Evolutionary conservation across 2,329 filamentous ascomycete genomes (phyloP), one percentile per base, ranked within the genome.

Genomic region (Talaromyces sp.): DNA sequence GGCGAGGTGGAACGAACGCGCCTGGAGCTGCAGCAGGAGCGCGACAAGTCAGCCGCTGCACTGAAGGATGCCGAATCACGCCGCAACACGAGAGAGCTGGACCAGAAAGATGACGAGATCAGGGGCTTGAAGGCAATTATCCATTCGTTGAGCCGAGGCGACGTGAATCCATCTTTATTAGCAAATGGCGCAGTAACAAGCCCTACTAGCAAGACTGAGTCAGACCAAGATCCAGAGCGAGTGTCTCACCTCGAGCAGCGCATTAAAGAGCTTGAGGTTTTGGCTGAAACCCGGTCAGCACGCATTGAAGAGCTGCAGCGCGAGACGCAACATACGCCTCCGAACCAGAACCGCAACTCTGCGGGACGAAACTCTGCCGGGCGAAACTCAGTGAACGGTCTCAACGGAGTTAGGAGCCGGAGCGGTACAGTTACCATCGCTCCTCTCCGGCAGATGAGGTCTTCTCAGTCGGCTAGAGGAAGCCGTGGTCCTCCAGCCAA

Each of bases 51-150:
- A 5, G 86, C 86, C 1, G 84, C 84, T 13, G 81, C 81, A 3
- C 71, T 85, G 60, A 86, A 84, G 66, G 83, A 82, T 29, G 79
- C 76, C 11, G 80, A 80, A 55, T 71, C 69, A 9, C 68, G 72
- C 17, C 69, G 70, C 26, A 74, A 80, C 53, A 83, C 84, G 50
- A 91, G 91, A 73, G 92, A 96, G 64, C 77, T 98, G 31, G 92
- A 96, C 71, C 90, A 96, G 71, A 95, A 96, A 72, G 93, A 99
- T 69, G 95, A 99, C 68, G 95, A 99, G 78, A 98, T 99, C 70
- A 86, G 93, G 64, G 95, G 95, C 53, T 83, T 99, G 65, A 99
- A 98, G 76, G 93, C 95, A 50, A 98, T 99, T 71, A 98, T 99
- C 63, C 93, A 98, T 76, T 96, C 91, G 19, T 82, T 99, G 41